Base-by-base conservation (phyloP, 371 early-diverging fungal genomes). In the Mucor velutinosus region DNA sequence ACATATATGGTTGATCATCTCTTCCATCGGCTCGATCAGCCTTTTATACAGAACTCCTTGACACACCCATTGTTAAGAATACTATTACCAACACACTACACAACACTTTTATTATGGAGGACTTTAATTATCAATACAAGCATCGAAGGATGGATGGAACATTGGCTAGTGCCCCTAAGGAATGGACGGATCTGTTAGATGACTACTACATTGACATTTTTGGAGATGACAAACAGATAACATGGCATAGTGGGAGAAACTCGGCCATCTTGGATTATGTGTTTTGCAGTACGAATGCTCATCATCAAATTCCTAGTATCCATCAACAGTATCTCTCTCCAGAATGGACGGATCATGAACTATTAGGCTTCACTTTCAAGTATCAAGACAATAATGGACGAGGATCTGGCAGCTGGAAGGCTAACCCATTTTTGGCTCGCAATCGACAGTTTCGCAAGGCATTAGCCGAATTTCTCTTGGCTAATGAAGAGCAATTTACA, bases 311-410 rank as follows among this genome's bases (percentile, higher is more conserved):
- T 15, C 15, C 32, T 25, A 30, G 17, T 12, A 14, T 29, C 2
- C 5, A 3, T 5, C 30, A 30, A 30, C 30, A 37, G 2, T 60
- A 43, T 19, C 15, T 29, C 1, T 15, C 7, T 27, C 45, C 35
- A 8, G 27, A 41, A n/a, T 60, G 47, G 47, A 60, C 61, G 8
- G 61, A 45, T 45, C 61, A 60, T 27, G 21, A 41, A 17, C 61
- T 60, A 3, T 23, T 60, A 3, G 33, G 30, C 0, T 17, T 61
- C 47, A 17, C 45, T 1, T 45, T 30, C 47, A 21, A 47, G n/a
- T 27, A 7, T 27, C 29, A 57, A 32, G 29, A 32, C 30, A 15
- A 0, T 11, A 19, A 7, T 6, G 60, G 35, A 1, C 17, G 19
- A 3, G 60, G 47, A n/a, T 30, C 27, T 23, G 61, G 61, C 8